Conservation (phyloP, 225 moss, liverwort and hornwort genomes). For the Pseudisothecium myosuroides region DNA sequence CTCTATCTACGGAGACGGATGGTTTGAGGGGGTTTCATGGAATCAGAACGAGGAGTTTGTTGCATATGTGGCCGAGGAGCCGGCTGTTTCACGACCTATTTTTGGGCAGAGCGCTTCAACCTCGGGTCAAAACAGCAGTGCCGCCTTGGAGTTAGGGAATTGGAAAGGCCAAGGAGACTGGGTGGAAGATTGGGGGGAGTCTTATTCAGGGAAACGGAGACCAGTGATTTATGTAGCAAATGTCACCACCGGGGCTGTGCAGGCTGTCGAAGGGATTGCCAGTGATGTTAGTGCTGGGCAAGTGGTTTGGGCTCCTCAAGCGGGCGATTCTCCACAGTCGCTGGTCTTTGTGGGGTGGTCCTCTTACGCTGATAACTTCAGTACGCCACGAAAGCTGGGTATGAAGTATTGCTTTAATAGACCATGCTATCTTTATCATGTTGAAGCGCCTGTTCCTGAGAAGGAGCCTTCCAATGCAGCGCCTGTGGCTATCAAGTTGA, state of each 20-base stretch:
- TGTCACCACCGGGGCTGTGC: constrained; percentile 66
- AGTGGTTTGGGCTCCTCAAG: constrained; percentile 89
- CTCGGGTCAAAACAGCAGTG: constrained; percentile 46
- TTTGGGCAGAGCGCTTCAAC: constrained; percentile 56
- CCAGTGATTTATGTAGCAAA: constrained; percentile 83
- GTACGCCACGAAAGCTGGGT: constrained; percentile 83
- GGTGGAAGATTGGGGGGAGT: constrained; percentile 98
- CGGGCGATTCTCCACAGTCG: constrained; percentile 24
- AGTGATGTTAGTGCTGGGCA: constrained; percentile 88
- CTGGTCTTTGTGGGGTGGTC: constrained; percentile 95
- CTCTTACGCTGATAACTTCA: constrained; percentile 71
- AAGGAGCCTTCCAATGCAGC: constrained; percentile 12
- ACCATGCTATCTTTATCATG: constrained; percentile 81
- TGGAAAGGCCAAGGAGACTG: constrained; percentile 99
- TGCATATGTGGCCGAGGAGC: constrained; percentile 93
- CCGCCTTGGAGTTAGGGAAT: constrained; percentile 51
- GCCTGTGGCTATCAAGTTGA: constrained; percentile 47
- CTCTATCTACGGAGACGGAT: constrained; percentile 76
- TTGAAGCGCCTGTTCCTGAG: constrained; percentile 41
- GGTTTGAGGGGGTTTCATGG: constrained; percentile 99
- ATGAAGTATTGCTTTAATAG: constrained; percentile 97
- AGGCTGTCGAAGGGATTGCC: constrained; percentile 80
- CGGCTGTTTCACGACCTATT: constrained; percentile 50
- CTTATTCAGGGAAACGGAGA: constrained; percentile 79
- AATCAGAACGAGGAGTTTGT: constrained; percentile 70